Conservation (phyloP, 176 grass and related monocot species). For the Guadua angustifolia region DNA sequence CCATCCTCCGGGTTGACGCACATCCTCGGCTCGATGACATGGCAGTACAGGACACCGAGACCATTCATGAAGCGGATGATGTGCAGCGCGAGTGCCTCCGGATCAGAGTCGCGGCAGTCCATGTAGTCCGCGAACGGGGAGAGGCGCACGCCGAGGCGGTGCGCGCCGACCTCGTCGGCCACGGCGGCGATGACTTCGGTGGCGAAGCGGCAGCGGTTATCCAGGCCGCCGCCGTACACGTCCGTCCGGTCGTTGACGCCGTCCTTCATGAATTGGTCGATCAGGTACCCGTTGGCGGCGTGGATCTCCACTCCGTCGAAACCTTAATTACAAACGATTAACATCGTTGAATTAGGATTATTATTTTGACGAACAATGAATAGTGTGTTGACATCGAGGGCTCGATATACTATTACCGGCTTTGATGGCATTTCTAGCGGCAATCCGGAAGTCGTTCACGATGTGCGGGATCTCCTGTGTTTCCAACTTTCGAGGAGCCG, state of each 20-base stretch:
- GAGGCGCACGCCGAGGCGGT: neutral
- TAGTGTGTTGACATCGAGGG: too few relatives aligned
- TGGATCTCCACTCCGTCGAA: neutral
- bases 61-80: neutral
- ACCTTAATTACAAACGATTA: neutral
- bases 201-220: neutral
- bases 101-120: neutral
- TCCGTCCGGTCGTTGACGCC: too few relatives aligned
- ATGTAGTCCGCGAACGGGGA: neutral
- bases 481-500: neutral
- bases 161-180: neutral
- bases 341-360: too few relatives aligned
- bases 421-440: neutral
- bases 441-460: neutral
- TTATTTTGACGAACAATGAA: too few relatives aligned
- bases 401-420: neutral
- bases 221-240: neutral
- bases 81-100: neutral
- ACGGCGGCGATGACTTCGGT: neutral
- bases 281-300: neutral
- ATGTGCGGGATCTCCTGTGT: neutral
- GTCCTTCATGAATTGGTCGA: neutral
- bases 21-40: constrained; percentile 13
- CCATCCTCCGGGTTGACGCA: neutral
- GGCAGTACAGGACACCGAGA: neutral